A percentile compares a stretch with the other conserved stretches of the same genome.
phyloP scores from a whole-genome alignment of 192 early-diverging fungal species.

The Coemansia sp. region DNA sequence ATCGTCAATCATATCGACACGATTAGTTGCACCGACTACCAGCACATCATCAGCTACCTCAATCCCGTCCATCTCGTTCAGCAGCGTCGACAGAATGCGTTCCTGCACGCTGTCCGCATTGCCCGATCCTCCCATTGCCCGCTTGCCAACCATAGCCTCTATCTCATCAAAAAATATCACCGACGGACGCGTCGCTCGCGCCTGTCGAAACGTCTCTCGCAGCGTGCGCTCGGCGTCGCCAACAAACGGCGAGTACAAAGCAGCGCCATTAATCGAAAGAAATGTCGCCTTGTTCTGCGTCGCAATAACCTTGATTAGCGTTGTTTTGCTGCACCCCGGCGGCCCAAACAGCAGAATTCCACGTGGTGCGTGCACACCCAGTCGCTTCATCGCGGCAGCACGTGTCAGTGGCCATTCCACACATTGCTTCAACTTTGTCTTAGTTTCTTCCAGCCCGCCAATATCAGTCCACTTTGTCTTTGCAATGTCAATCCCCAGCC shows the following conservation, averaged over 20 bases:
- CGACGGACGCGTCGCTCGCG: slow-evolving; percentile 74
- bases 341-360: slow-evolving; percentile 97
- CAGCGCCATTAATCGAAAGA: slow-evolving; percentile 59
- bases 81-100: slow-evolving; percentile 32
- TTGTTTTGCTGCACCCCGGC: slow-evolving; percentile 98
- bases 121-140: slow-evolving; percentile 57
- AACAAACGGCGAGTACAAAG: slow-evolving; percentile 34
- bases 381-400: slow-evolving; percentile 60
- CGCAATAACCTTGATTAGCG: slow-evolving; percentile 85
- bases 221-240: slow-evolving; percentile 52
- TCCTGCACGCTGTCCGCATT: slow-evolving; percentile 41
- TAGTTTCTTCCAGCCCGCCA: slow-evolving; percentile 83
- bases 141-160: slow-evolving; percentile 92
- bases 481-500: slow-evolving; percentile 62
- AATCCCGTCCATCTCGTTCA: slow-evolving; percentile 87
- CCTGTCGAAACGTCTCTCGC: slow-evolving; percentile 75
- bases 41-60: slow-evolving; percentile 91
- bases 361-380: slow-evolving; percentile 79
- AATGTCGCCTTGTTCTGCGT: slow-evolving; percentile 72
- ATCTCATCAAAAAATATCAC: slow-evolving; percentile 97
- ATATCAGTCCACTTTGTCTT: slow-evolving; percentile 77
- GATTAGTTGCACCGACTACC: slow-evolving; percentile 99
- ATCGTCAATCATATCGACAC: slow-evolving; percentile 94
- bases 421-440: slow-evolving; percentile 74
- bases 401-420: slow-evolving; percentile 89